Percentiles rank a stretch among this genome's conserved stretches.
Evolutionary conservation across 108 stramenopile species (phyloP).

Genomic region (Conticribra weissflogii): DNA sequence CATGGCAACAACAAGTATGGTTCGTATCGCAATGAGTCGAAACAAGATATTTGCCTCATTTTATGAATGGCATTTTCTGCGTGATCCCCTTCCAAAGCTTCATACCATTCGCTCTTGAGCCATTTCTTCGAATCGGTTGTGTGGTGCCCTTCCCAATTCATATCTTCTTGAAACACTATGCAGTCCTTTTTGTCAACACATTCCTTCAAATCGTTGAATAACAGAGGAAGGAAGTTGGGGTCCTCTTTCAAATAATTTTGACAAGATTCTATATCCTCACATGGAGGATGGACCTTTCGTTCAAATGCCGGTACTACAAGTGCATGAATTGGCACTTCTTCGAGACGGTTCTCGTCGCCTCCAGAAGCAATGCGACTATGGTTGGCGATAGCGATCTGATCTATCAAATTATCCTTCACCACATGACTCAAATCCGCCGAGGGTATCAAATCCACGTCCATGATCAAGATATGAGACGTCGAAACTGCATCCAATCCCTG

Average conservation of each 20-base stretch:
- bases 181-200: slow-evolving; percentile 66
- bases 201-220: slow-evolving; percentile 63
- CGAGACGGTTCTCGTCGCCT: background rate
- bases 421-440: slow-evolving; percentile 57
- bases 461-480: slow-evolving; percentile 87
- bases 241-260: slow-evolving; percentile 47
- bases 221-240: slow-evolving; percentile 64
- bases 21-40: slow-evolving; percentile 84
- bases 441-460: slow-evolving; percentile 92
- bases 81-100: slow-evolving; percentile 34
- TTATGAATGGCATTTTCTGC: too few relatives aligned
- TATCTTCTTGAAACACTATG: slow-evolving; percentile 72
- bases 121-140: slow-evolving; percentile 74
- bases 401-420: slow-evolving; percentile 39
- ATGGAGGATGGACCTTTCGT: slow-evolving; percentile 53
- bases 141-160: slow-evolving; percentile 85
- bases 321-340: slow-evolving; percentile 42
- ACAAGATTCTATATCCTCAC: slow-evolving; percentile 51
- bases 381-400: slow-evolving; percentile 35
- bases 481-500: slow-evolving; percentile 76
- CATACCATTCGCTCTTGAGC: slow-evolving; percentile 69
- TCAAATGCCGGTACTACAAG: slow-evolving; percentile 91
- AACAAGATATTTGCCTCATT: slow-evolving; percentile 66
- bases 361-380: background rate
- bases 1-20: slow-evolving; percentile 86